Evolutionary conservation across 331 rosid genomes (phyloP).

Genomic region (Quercus phellos): DNA sequence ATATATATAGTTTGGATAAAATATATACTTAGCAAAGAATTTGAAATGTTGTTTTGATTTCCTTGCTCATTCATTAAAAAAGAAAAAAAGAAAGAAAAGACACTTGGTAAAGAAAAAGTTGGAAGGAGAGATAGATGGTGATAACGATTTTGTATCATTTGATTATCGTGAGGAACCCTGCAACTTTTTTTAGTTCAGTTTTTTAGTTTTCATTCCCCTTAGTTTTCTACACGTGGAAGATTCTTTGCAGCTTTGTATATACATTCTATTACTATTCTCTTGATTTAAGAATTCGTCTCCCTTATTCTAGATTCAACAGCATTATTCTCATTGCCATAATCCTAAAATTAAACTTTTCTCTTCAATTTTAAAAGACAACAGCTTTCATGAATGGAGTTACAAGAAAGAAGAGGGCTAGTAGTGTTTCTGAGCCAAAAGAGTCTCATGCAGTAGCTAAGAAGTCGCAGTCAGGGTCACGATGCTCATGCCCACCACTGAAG

Average conservation of each 20-base stretch:
- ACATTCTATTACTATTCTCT: background rate
- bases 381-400: slow-evolving; percentile 13
- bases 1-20: background rate
- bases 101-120: background rate
- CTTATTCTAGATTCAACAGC: background rate
- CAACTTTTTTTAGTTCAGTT: background rate
- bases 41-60: no score
- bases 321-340: background rate
- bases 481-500: slow-evolving; percentile 46
- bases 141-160: background rate
- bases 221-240: background rate
- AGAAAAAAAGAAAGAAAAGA: no score
- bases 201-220: background rate
- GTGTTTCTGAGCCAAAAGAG: slow-evolving; percentile 13
- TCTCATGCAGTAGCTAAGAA: slow-evolving; percentile 30
- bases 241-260: background rate
- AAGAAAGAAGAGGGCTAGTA: slow-evolving; percentile 21
- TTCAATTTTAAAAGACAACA: slow-evolving; percentile 9
- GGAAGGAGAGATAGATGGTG: background rate
- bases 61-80: no score
- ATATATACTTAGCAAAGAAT: background rate
- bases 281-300: background rate
- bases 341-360: background rate
- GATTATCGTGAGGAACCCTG: background rate
- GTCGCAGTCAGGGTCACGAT: slow-evolving; percentile 17